Conservation (phyloP, 306 rosid genomes). For the Quercus aquifolioides region DNA sequence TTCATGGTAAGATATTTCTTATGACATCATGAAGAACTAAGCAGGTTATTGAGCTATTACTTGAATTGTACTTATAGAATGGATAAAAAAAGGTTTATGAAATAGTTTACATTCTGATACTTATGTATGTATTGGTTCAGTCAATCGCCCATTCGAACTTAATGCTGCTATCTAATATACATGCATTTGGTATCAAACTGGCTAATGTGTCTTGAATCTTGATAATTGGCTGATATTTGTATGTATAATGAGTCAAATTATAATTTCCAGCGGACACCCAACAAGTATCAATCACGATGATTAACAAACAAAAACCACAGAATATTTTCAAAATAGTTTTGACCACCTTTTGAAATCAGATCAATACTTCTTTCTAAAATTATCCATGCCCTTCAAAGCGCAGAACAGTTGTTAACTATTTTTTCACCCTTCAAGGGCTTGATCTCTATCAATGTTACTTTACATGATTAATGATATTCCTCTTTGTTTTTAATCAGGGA, state of each 20-base stretch:
- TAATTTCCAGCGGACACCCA: not conserved
- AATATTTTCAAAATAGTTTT: not conserved
- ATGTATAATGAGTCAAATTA: not conserved
- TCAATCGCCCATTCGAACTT: not conserved
- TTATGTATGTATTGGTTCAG: not conserved
- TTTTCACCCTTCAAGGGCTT: not conserved
- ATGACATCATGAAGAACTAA: slow-evolving; percentile 10
- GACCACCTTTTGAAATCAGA: not conserved
- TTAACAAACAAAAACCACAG: not conserved
- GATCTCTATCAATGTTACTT: not conserved
- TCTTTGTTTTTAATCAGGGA: slow-evolving; percentile 61
- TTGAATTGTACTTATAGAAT: not conserved
- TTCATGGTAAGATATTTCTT: slow-evolving; percentile 59
- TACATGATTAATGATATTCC: not conserved
- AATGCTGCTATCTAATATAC: not conserved
- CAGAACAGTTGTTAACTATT: not conserved
- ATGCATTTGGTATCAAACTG: not conserved
- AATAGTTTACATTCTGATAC: not conserved
- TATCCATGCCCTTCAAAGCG: not conserved
- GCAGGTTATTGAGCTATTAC: not conserved
- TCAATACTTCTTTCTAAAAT: not conserved
- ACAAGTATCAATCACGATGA: not conserved
- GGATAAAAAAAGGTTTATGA: not conserved
- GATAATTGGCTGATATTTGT: not conserved
- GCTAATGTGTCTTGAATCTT: not conserved